A percentile compares a stretch with the other conserved stretches of the same genome.
These are phyloP conservation scores for Isatis tinctoria DNA, from an alignment of 345 rosid species.

Conservation along the genomic window DNA sequence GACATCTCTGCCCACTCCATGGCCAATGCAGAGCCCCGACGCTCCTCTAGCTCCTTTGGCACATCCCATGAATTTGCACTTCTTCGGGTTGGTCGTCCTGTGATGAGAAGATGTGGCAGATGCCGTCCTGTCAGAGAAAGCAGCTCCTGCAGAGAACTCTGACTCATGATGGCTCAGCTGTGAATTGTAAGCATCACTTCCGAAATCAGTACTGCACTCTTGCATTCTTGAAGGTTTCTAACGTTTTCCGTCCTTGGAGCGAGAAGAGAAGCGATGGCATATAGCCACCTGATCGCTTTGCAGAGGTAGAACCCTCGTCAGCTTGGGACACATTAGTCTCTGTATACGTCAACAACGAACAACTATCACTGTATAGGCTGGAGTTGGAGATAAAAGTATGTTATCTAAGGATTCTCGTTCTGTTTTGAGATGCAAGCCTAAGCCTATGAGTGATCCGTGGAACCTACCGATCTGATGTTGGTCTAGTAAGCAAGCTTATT, in stretches of 20 bases:
- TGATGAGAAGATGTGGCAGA: conserved; percentile 50
- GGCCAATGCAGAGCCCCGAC: conserved; percentile 88
- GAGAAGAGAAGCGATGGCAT: conserved; percentile 82
- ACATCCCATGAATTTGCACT: conserved; percentile 76
- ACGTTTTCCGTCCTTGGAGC: conserved; percentile 48
- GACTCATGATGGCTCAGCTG: conserved; percentile 47
- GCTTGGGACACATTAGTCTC: conserved; percentile 33
- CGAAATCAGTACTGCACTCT: conserved; percentile 37
- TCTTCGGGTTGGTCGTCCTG: conserved; percentile 50
- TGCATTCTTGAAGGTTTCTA: conserved; percentile 39
- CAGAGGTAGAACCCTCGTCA: conserved; percentile 94
- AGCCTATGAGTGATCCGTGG: background rate
- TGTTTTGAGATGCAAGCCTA: background rate
- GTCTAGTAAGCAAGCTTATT: background rate
- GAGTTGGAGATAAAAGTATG: background rate
- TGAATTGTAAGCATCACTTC: conserved; percentile 36
- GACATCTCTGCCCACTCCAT: conserved; percentile 96
- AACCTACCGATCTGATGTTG: background rate
- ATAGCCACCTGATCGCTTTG: conserved; percentile 88
- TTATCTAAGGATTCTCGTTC: background rate
- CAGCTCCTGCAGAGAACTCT: conserved; percentile 49
- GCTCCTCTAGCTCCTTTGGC: conserved; percentile 90
- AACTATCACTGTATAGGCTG: background rate
- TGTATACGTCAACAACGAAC: conserved; percentile 45
- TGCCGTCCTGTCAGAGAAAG: conserved; percentile 53